These are phyloP conservation scores for Neonectria hederae DNA, from an alignment of 2,329 filamentous ascomycete genomes.

Conservation along the genomic window DNA sequence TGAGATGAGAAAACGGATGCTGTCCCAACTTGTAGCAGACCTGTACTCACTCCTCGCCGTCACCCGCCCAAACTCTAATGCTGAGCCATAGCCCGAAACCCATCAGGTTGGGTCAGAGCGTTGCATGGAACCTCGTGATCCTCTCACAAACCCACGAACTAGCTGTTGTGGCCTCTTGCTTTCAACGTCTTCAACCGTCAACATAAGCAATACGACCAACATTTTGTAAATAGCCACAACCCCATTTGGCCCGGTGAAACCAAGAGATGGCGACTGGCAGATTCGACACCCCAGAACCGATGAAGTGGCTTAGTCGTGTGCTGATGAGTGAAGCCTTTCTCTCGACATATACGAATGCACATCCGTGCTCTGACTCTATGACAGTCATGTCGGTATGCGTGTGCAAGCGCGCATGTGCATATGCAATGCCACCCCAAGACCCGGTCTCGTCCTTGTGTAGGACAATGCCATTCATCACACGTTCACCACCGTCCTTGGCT, in stretches of 20 bases:
- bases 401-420: constrained; percentile 38
- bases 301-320: neutral
- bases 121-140: constrained; percentile 38
- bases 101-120: constrained; percentile 43
- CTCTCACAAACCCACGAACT: constrained; percentile 26
- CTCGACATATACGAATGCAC: neutral
- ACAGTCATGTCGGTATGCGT: constrained; percentile 30
- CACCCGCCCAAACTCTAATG: constrained; percentile 39
- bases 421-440: constrained; percentile 41
- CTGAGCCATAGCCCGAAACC: constrained; percentile 37
- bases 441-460: constrained; percentile 39
- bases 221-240: constrained; percentile 3
- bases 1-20: constrained; percentile 27
- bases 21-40: constrained; percentile 20
- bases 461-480: constrained; percentile 41
- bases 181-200: constrained; percentile 34
- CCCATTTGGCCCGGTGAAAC: constrained; percentile 13
- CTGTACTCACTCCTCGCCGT: constrained; percentile 17
- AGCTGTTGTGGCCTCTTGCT: constrained; percentile 38
- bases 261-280: constrained; percentile 10
- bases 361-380: neutral
- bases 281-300: neutral
- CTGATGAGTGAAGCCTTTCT: neutral
- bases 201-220: constrained; percentile 3
- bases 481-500: constrained; percentile 39